Base-by-base conservation (phyloP, 1,284 basidiomycete species). In the Cutaneotrichosporon dermatis region DNA sequence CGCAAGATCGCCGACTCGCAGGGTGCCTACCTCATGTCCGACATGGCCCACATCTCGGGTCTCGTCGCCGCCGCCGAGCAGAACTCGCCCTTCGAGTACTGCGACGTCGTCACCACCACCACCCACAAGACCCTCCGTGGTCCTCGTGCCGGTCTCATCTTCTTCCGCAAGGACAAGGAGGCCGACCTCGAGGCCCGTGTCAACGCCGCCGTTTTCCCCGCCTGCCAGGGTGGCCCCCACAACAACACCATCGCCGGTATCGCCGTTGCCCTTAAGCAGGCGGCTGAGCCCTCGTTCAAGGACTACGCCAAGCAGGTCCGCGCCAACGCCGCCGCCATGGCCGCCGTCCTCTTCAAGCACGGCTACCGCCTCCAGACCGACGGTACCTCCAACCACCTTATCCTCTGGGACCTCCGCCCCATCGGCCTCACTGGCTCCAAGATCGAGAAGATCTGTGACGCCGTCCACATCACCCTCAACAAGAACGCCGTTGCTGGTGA, bases 101-200 rank as follows among this genome's bases (percentile, higher is more conserved):
- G 96, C 78, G 95, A 99, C 77, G 90, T 99, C 59, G 93, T 97
- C 66, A 94, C 92, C 61, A 96, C 93, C 53, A 97, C 93, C 60
- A 97, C 93, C 60, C 96, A 99, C 85, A 99, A 99, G 84, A 99
- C 96, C 16, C 89, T 99, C 60, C 92, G 96, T 78, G 96, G 96
- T 63, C 95, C 96, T 65, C 90, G 96, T 72, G 96, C 95, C 59
- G 96, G 96, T 79, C 82, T 99, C 69, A 92, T 99, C 82, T 99
- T 99, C 86, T 99, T 96, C 88, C 86, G 89, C 79, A 97, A 90
- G 82, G 93, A 97, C 79, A 86, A 87, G 69, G 86, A 90, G 72
- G 63, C 79, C 66, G 85, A 97, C 73, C 85, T 99, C 57, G 95
- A 99, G 84, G 89, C 89, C 55, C 89, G 92, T 59, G 88, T 99